Percentiles rank a stretch among this genome's conserved stretches.
Evolutionary conservation across 805 yeast genomes (phyloP).

Genomic region (Candida yuanshanica): DNA sequence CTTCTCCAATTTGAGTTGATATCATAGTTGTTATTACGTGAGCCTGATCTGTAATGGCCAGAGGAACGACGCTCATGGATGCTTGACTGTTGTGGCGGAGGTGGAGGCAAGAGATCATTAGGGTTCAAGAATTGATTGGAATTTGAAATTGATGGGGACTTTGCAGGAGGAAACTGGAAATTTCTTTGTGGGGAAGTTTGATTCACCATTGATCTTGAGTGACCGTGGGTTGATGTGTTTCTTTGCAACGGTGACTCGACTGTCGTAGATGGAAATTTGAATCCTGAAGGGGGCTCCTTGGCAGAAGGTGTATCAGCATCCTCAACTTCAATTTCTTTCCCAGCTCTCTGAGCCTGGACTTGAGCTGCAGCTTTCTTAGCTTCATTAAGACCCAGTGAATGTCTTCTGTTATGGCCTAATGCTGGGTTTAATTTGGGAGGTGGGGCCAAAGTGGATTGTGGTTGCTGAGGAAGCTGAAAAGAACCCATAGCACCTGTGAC

Average conservation of each 20-base stretch:
- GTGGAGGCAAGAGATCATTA: conserved; percentile 23
- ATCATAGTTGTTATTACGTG: conserved; percentile 31
- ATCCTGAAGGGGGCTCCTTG: conserved; percentile 30
- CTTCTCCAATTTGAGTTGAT: conserved; percentile 63
- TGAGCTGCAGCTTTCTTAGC: conserved; percentile 97
- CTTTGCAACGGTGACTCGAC: conserved; percentile 22
- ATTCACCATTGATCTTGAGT: conserved; percentile 21
- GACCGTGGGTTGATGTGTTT: conserved; percentile 13
- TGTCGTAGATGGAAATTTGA: conserved; percentile 51
- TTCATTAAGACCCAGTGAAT: conserved; percentile 84
- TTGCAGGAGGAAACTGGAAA: conserved; percentile 74
- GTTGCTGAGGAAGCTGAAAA: conserved; percentile 18
- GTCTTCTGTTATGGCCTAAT: conserved; percentile 82
- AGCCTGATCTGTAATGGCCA: conserved; percentile 33
- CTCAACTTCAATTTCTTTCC: conserved; percentile 17
- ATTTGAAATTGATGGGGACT: conserved; percentile 12
- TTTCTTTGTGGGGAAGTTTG: conserved; percentile 39
- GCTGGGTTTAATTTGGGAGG: conserved; percentile 20
- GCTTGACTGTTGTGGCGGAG: conserved; percentile 18
- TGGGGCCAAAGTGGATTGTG: conserved; percentile 14
- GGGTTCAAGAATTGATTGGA: conserved; percentile 10
- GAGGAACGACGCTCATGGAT: conserved; percentile 36
- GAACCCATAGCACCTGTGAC: conserved; percentile 30
- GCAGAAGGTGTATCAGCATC: conserved; percentile 10
- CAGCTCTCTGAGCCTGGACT: conserved; percentile 65